Evolutionary conservation across 148 eudicot genomes (phyloP), one percentile per base, ranked within the genome.

Genomic region (Rheum nobile): DNA sequence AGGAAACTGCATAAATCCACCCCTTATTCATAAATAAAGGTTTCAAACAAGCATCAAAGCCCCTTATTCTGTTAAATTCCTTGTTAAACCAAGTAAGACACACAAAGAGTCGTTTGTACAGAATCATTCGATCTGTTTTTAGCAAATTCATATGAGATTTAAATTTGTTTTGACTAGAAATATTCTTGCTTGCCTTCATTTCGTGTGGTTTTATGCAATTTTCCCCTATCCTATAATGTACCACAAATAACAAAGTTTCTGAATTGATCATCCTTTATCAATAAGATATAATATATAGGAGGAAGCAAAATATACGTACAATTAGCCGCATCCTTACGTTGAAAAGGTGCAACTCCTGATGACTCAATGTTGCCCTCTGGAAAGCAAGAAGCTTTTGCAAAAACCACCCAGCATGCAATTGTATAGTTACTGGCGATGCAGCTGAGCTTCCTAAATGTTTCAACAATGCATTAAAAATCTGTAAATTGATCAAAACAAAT

Each of bases 331-430:
- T 63, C 54, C 74, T 82, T 75, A 82, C 75, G 77, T 83, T 80
- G 83, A 80, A 82, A 68, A 82, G 71, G 67, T 75, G 75, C 79
- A 86, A 69, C 41, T 82, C 89, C 44, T 76, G 82, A 68, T 79
- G 75, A 70, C 76, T 81, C 74, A 84, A 78, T 68, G 74, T 78
- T 72, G 71, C 75, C 57, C 71, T 80, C 73, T 80, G 85, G 61
- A 78, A 78, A 75, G 72, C 75, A 37, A 84, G 80, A 76, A 86
- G 76, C 78, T 86, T 86, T 73, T 82, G 72, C 46, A 86, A 48
- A 77, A 82, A 84, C 86, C 86, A 86, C 71, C 85, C 85, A 37
- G 73, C 74, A 55, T 84, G 87, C 87, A 82, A 80, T 69, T 84
- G 89, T n/a, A 32, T 76, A 54, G 73, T 68, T 59, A 80, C 84